phyloP scores from a whole-genome alignment of 1,284 basidiomycete species.

The Spongispora temasekensis region DNA sequence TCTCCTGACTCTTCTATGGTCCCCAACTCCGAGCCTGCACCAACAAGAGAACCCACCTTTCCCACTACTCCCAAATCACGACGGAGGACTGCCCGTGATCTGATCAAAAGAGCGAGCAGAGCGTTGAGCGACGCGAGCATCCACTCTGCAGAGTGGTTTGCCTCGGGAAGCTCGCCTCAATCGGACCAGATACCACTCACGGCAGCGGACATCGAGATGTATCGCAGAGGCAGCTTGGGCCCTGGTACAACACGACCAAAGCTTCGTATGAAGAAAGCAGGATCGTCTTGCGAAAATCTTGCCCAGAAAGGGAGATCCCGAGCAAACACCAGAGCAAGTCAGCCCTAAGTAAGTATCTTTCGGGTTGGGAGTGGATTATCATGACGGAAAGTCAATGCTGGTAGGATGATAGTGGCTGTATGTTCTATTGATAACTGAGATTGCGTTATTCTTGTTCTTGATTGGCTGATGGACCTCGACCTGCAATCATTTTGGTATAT shows the following conservation, averaged over 20 bases:
- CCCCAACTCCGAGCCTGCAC: slow-evolving; percentile 1
- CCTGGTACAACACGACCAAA: slow-evolving; percentile 1
- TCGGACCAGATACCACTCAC: slow-evolving; percentile 19
- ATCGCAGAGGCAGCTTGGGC: slow-evolving; percentile 22
- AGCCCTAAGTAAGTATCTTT: slow-evolving; percentile 8
- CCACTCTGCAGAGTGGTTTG: slow-evolving; percentile 35
- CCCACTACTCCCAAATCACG: slow-evolving; percentile 17
- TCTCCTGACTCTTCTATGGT: slow-evolving; percentile 5
- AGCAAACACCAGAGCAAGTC: slow-evolving; percentile 6
- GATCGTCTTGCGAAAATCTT: slow-evolving; percentile 2
- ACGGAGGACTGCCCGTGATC: slow-evolving; percentile 14
- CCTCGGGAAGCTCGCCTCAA: slow-evolving; percentile 22
- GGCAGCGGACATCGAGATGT: slow-evolving; percentile 28
- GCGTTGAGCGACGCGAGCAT: slow-evolving; percentile 34
- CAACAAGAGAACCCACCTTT: slow-evolving; percentile 6
- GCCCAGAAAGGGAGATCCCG: slow-evolving; percentile 3
- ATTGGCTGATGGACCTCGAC: neutral
- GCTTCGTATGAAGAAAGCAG: neutral
- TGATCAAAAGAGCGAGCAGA: slow-evolving; percentile 25
- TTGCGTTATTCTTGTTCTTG: no score
- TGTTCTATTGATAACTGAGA: no score
- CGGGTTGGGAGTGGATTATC: slow-evolving; percentile 24
- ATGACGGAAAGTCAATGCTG: neutral
- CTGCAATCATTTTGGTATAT: slow-evolving; percentile 11
- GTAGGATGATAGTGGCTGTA: neutral